Conservation (phyloP, 495 filamentous ascomycete species). For the Aspergillus indologenus region DNA sequence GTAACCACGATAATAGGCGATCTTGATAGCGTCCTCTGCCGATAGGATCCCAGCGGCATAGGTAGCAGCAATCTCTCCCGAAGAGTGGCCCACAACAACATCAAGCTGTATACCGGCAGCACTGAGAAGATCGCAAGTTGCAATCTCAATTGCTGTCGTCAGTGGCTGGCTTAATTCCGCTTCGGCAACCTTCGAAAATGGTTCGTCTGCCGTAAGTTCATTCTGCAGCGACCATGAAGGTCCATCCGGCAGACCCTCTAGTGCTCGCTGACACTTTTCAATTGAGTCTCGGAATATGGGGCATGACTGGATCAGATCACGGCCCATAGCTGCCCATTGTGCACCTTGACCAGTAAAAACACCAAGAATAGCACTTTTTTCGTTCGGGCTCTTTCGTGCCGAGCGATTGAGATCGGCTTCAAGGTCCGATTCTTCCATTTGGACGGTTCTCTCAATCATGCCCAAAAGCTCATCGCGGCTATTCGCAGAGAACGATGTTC, state of each 20-base stretch:
- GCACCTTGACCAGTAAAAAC: conserved; percentile 45
- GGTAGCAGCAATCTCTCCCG: conserved; percentile 37
- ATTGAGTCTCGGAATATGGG: conserved; percentile 20
- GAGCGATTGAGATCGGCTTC: no score
- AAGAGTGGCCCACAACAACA: conserved; percentile 27
- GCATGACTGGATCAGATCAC: conserved; percentile 23
- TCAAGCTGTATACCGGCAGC: conserved; percentile 18
- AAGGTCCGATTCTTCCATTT: background rate
- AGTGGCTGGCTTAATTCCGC: conserved; percentile 44
- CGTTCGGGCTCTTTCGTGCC: no score
- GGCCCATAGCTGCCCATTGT: conserved; percentile 37
- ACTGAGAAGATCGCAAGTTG: background rate
- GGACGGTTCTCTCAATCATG: background rate
- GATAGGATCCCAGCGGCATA: conserved; percentile 34
- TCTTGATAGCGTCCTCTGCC: conserved; percentile 41
- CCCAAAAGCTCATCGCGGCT: background rate
- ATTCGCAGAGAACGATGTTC: background rate
- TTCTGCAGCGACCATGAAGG: conserved; percentile 1
- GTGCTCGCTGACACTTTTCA: background rate
- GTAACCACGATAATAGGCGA: conserved; percentile 55
- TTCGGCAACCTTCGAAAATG: conserved; percentile 17
- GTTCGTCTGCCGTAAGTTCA: conserved; percentile 3
- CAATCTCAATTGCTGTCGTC: conserved; percentile 22
- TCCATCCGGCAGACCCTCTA: background rate
- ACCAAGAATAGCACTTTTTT: background rate